Percentiles rank a stretch among this genome's conserved stretches.
Conservation (phyloP, 2,329 filamentous ascomycete genomes). For the Metarhizium album region DNA sequence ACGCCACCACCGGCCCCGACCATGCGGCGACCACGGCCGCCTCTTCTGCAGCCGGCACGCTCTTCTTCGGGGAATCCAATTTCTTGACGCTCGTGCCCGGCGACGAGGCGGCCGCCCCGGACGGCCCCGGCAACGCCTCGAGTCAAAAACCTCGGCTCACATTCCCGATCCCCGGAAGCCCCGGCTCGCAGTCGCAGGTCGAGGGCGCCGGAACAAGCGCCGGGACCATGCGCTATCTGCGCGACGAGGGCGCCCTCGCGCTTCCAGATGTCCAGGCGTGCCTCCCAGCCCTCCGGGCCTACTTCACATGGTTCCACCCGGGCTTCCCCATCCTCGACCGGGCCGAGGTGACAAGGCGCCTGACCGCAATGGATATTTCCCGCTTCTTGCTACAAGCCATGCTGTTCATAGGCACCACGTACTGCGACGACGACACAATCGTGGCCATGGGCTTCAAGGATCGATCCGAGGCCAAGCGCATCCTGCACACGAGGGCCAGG, state of each 20-base stretch:
- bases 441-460: constrained; percentile 33
- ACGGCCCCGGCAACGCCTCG: constrained; percentile 1
- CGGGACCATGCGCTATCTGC: constrained; percentile 37
- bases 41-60: constrained; percentile 14
- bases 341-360: constrained; percentile 27
- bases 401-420: constrained; percentile 42
- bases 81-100: constrained; percentile 25
- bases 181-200: constrained; percentile 11
- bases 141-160: constrained; percentile 16
- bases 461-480: constrained; percentile 37
- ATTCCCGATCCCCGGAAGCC: constrained; percentile 20
- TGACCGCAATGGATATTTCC: constrained; percentile 31
- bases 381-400: constrained; percentile 40
- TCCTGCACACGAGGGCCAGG: constrained; percentile 39
- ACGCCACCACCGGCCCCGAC: constrained; percentile 1
- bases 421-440: constrained; percentile 37
- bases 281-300: constrained; percentile 34
- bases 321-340: constrained; percentile 44
- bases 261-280: constrained; percentile 33
- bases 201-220: constrained; percentile 29
- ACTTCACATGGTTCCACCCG: constrained; percentile 47
- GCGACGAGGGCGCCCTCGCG: constrained; percentile 31
- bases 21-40: constrained; percentile 7
- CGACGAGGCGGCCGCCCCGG: constrained; percentile 6
- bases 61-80: constrained; percentile 29